phyloP scores from a whole-genome alignment of 257 asterid genomes.

The Vinca minor region DNA sequence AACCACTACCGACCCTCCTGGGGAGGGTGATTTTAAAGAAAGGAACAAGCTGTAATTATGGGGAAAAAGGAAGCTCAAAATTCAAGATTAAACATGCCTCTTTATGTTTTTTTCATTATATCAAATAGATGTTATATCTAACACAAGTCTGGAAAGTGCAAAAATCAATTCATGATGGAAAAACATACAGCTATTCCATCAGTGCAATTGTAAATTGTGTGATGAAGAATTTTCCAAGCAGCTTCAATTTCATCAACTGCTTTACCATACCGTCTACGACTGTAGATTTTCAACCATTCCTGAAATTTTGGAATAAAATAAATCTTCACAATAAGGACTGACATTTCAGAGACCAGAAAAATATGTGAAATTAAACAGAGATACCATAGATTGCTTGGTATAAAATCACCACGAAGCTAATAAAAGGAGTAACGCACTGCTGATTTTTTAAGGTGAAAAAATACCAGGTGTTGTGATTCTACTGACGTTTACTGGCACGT shows the following conservation, averaged over 20 bases:
- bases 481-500: background rate
- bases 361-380: background rate
- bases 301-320: conserved; percentile 26
- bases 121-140: background rate
- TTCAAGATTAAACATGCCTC: background rate
- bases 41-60: no score
- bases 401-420: background rate
- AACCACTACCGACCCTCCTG: no score
- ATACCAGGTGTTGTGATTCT: no score
- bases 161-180: conserved; percentile 8
- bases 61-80: background rate
- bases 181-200: conserved; percentile 88
- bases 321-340: background rate
- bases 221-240: conserved; percentile 85
- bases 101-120: background rate
- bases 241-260: conserved; percentile 47
- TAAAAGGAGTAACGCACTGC: background rate
- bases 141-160: background rate
- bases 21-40: no score
- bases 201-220: conserved; percentile 79
- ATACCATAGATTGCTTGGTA: background rate
- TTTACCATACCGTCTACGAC: conserved; percentile 90
- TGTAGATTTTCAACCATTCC: conserved; percentile 77
- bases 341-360: background rate
- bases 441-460: background rate